Evolutionary conservation across 208 protist species (phyloP), one percentile per base, ranked within the genome.

Genomic region (Porcisia deanei): DNA sequence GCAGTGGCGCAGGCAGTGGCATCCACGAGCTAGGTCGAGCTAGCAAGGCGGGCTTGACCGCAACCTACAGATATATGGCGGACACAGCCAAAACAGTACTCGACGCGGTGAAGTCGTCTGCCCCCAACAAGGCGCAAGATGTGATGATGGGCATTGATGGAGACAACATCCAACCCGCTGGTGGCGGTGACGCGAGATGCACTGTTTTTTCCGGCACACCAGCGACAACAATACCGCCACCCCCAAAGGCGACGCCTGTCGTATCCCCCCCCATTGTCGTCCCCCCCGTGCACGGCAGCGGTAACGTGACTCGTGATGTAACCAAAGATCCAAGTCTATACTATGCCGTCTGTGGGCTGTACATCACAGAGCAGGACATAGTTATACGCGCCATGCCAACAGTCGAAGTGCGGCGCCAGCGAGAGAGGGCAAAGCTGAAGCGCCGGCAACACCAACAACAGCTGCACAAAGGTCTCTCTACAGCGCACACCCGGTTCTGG

Each of bases 361-460:
- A 81, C 75, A 74, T 84, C 65, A 84, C 80, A 41, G 80, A 84
- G 71, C 76, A 84, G 58, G 80, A 84, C 63, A 54, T 84, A 6
- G 22, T 84, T 18, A 70, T 84, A 45, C 75, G 76, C 4, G 67
- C 76, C 8, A 6, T 81, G 49, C 80, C 80, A 6, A 81, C 76
- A 25, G 80, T 64, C 3, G 80, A 63, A 25, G 76, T 79, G 37
- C 55, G 59, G 39, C 77, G 63, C 39, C 77, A 74, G 45, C 61
- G 37, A 22, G 43, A 60, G 65, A 67, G n/a, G 43, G 61, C 59
- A 8, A 45, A 54, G 68, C 53, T 41, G 59, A 20, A 47, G 67
- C 34, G 43, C 12, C n/a, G 55, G 45, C 30, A 49, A 30, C 43
- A 45, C 25, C 67, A 71, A 39, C 75, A 63, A 2, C 73, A 77